Base-by-base conservation (phyloP, 2,329 filamentous ascomycete species). In the Diaporthe capsici region DNA sequence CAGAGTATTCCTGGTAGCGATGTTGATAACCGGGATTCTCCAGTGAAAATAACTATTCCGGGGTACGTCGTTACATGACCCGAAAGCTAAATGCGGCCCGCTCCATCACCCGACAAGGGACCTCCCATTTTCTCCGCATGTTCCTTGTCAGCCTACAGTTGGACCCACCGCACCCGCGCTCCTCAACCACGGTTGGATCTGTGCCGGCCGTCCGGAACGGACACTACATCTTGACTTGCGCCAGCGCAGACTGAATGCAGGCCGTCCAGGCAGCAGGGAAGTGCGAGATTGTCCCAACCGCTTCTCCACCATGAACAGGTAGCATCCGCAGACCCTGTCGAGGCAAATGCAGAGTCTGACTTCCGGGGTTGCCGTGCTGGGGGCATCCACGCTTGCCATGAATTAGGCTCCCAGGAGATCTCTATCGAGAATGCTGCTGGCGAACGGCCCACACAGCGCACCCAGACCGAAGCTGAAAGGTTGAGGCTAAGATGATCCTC, bases 1-100 rank as follows among this genome's bases (percentile, higher is more conserved):
- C n/a, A 0, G 8, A 28, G 2, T 28, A 8, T 28, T 20, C 22
- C n/a, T 42, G 65, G 65, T 42, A 42, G 47, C 49, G n/a, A 55
- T 42, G 65, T 31, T 28, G n/a, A 25, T 15, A 13, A 20, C 8
- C 13, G 9, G 17, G 8, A 10, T 28, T n/a, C 34, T 42, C 65
- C 34, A 39, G 17, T n/a, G 39, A 20, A 28, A 70, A 20, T 17
- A 13, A 17, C 3, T 55, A 42, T 42, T 22, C 3, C 13, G 13
- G 1, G 65, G 34, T 55, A 31, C 65, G 7, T 55, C n/a, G 22
- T 28, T 42, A 13, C 37, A 39, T 28, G 44, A 20, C 31, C 65
- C 22, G n/a, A 68, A 53, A 39, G 31, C 65, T 68, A 53, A 68
- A 68, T 53, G 47, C 65, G 65, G 65, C 65, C 65, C 65, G 47